phyloP scores from a whole-genome alignment of 805 yeast genomes.

The Myxozyma mucilagina region DNA sequence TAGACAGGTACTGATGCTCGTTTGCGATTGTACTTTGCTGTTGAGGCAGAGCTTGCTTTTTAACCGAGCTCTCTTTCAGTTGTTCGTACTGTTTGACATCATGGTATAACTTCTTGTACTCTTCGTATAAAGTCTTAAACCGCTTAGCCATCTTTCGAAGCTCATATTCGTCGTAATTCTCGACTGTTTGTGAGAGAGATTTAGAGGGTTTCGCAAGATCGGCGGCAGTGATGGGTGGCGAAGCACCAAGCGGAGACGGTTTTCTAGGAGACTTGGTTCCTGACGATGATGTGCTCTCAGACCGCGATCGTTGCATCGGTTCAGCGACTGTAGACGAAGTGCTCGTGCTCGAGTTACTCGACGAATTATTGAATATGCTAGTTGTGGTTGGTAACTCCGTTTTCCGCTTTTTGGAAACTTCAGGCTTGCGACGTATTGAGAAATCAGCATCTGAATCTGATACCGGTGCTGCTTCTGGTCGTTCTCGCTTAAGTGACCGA shows the following conservation, averaged over 20 bases:
- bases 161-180: slow-evolving; percentile 15
- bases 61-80: not conserved
- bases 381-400: not conserved
- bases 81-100: slow-evolving; percentile 24
- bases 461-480: not conserved
- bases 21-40: slow-evolving; percentile 1
- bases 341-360: not conserved
- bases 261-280: slow-evolving; percentile 25
- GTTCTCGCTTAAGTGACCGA: slow-evolving; percentile 5
- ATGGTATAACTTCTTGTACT: slow-evolving; percentile 16
- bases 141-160: slow-evolving; percentile 24
- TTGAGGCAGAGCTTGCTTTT: not conserved
- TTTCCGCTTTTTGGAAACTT: not conserved
- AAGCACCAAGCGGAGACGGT: slow-evolving; percentile 30
- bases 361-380: not conserved
- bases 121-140: slow-evolving; percentile 21
- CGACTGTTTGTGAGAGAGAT: not conserved
- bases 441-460: slow-evolving; percentile 8
- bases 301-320: slow-evolving; percentile 7
- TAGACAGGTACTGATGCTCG: slow-evolving; percentile 14
- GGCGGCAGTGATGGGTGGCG: slow-evolving; percentile 26
- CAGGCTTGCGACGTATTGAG: slow-evolving; percentile 7
- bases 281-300: slow-evolving; percentile 7
- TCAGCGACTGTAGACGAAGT: not conserved
- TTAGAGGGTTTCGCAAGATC: slow-evolving; percentile 10